A percentile compares a stretch with the other conserved stretches of the same genome.
These are phyloP conservation scores for Fraxinus platypoda DNA, from an alignment of 305 asterid species.

Conservation along the genomic window DNA sequence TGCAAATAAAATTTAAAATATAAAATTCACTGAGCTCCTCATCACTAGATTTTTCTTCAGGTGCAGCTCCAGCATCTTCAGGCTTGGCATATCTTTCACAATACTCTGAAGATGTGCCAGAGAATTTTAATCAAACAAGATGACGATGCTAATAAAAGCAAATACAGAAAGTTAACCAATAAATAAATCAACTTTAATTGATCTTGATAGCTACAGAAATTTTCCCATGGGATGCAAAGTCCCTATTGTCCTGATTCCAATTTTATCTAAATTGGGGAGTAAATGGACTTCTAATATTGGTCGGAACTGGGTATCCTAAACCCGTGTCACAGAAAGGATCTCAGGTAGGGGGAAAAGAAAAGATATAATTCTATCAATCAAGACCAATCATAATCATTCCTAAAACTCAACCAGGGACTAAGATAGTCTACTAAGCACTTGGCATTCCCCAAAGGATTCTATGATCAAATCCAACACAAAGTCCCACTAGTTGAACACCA, in stretches of 20 bases:
- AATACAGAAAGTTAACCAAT: background rate
- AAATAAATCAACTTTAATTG: background rate
- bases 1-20: too few species aligned
- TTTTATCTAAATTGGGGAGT: too few species aligned
- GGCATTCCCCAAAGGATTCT: background rate
- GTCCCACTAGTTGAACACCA: background rate
- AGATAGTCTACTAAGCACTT: background rate
- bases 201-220: background rate
- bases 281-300: background rate
- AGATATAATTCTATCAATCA: background rate
- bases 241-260: background rate
- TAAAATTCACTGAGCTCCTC: constrained; percentile 61
- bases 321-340: background rate
- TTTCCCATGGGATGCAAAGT: background rate
- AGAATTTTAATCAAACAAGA: constrained; percentile 13
- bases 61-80: constrained; percentile 67
- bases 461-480: background rate
- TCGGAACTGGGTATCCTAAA: background rate
- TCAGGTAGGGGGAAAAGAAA: background rate
- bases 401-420: background rate
- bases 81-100: constrained; percentile 80
- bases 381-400: background rate
- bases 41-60: constrained; percentile 67
- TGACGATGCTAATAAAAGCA: background rate
- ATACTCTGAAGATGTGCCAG: constrained; percentile 44